Percentiles rank a stretch among this genome's conserved stretches.
These are phyloP conservation scores for Lojkania enalia DNA, from an alignment of 2,329 filamentous ascomycete species.

Conservation along the genomic window DNA sequence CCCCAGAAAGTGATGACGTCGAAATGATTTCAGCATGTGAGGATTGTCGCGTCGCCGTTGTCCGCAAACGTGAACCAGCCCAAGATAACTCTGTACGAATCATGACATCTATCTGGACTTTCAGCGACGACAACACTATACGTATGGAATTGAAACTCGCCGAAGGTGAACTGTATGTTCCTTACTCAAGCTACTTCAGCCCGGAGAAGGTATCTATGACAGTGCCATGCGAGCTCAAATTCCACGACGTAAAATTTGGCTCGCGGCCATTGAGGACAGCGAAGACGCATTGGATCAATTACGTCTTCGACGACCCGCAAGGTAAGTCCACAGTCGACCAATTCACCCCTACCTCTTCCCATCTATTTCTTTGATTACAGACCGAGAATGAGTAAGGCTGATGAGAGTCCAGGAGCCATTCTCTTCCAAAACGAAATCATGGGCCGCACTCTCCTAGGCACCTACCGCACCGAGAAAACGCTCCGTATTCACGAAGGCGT, in stretches of 20 bases:
- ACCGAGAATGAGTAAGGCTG: not conserved
- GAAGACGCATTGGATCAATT: constrained; percentile 52
- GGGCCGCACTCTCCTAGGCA: constrained; percentile 48
- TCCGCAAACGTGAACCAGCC: constrained; percentile 48
- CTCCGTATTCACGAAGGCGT: constrained; percentile 51
- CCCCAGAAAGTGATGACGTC: constrained; percentile 42
- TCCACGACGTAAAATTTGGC: constrained; percentile 45
- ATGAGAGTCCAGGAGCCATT: constrained; percentile 30
- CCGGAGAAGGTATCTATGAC: constrained; percentile 50
- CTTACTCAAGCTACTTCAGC: constrained; percentile 51
- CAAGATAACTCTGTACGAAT: constrained; percentile 40
- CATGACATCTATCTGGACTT: constrained; percentile 51
- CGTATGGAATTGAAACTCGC: constrained; percentile 50
- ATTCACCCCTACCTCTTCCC: not conserved
- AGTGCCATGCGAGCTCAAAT: constrained; percentile 43
- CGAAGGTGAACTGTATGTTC: constrained; percentile 48
- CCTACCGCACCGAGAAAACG: constrained; percentile 49
- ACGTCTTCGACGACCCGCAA: constrained; percentile 43
- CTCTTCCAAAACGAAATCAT: constrained; percentile 53
- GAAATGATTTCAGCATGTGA: constrained; percentile 46
- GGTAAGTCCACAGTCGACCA: constrained; percentile 19
- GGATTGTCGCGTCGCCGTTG: constrained; percentile 47
- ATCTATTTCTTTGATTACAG: no score
- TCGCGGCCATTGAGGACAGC: constrained; percentile 36
- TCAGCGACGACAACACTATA: constrained; percentile 48